These are phyloP conservation scores for Cardiosporidium cionae DNA, from an alignment of 169 alveolate species.

Conservation along the genomic window DNA sequence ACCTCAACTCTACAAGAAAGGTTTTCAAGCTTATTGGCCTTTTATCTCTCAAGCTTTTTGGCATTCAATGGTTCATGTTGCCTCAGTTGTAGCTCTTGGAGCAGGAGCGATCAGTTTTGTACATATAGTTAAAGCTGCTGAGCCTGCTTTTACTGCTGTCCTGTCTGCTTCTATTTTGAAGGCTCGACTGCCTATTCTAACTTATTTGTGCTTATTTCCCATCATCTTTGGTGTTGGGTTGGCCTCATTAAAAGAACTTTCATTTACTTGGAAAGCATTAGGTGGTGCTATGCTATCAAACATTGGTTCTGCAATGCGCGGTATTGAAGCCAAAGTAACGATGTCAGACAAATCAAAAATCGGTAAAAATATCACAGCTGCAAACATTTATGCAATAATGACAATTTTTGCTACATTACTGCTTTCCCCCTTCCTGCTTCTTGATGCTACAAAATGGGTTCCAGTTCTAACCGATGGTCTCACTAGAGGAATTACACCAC, in stretches of 20 bases:
- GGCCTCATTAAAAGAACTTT: background rate
- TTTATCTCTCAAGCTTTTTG: slow-evolving; percentile 56
- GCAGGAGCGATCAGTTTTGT: slow-evolving; percentile 59
- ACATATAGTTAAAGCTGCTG: slow-evolving; percentile 59
- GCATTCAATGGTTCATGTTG: slow-evolving; percentile 53
- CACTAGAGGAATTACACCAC: background rate
- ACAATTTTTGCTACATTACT: background rate
- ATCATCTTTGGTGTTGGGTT: background rate
- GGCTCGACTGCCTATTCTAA: background rate
- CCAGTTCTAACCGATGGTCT: background rate
- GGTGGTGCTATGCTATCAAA: background rate
- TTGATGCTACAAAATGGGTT: background rate
- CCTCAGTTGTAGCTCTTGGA: slow-evolving; percentile 63
- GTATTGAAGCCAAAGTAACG: background rate
- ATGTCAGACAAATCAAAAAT: background rate
- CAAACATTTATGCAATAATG: background rate
- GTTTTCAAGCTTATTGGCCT: too few species aligned
- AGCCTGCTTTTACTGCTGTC: slow-evolving; percentile 59
- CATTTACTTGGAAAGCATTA: too few species aligned
- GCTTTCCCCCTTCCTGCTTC: background rate
- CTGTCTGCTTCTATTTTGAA: slow-evolving; percentile 1
- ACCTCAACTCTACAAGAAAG: slow-evolving; percentile 29
- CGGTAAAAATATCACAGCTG: background rate
- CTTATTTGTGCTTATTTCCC: background rate
- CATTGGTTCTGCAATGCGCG: background rate